Evolutionary conservation across 75 land plant species (phyloP).

Genomic region (Azolla pinnata): DNA sequence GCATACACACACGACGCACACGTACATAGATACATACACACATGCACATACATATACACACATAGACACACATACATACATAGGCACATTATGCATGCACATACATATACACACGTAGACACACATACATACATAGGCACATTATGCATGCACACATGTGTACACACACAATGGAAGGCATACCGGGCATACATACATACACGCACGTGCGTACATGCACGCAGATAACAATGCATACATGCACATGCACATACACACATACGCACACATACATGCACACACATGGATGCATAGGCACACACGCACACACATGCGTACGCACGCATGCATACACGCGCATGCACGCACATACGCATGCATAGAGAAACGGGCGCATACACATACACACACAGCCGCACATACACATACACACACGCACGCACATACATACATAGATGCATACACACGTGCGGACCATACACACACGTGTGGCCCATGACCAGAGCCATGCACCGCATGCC

Average conservation of each 20-base stretch:
- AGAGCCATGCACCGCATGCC: no score
- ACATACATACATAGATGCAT: background rate
- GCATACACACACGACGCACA: no score
- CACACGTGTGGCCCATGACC: no score
- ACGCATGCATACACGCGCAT: background rate
- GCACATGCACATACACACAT: background rate
- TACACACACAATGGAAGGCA: no score
- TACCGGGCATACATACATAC: background rate
- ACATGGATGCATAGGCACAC: background rate
- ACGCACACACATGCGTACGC: background rate
- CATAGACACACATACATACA: background rate
- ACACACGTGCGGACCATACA: background rate
- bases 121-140: background rate
- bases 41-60: background rate
- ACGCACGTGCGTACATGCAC: background rate
- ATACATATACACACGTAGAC: background rate
- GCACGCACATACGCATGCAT: background rate
- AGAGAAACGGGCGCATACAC: background rate
- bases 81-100: background rate
- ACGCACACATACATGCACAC: background rate
- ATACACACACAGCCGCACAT: background rate
- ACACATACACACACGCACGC: background rate
- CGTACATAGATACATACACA: background rate
- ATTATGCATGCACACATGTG: background rate
- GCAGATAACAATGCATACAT: background rate